Evolutionary conservation across 2,329 filamentous ascomycete species (phyloP).

Genomic region (Fusarium piperis): DNA sequence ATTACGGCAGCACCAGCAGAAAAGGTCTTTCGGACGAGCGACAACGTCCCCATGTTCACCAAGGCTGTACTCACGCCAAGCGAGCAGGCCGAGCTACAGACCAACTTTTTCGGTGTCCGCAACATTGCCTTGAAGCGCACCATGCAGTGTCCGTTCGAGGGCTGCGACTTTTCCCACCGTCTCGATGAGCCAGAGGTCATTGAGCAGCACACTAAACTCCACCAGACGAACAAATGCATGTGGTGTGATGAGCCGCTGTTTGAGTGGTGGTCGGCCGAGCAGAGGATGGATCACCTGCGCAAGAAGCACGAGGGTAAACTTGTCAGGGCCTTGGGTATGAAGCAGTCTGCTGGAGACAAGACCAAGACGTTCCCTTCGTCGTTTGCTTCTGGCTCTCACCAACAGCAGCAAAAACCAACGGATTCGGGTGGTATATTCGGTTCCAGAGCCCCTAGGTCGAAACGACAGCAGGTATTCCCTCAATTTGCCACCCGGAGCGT

Average conservation of each 20-base stretch:
- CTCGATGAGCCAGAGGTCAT: slow-evolving; percentile 43
- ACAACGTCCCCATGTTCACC: slow-evolving; percentile 49
- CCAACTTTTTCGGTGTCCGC: background rate
- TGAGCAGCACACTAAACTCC: slow-evolving; percentile 49
- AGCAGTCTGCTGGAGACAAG: background rate
- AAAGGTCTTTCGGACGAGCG: slow-evolving; percentile 47
- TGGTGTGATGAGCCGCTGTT: slow-evolving; percentile 49
- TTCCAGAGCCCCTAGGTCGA: background rate
- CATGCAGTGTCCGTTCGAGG: slow-evolving; percentile 50
- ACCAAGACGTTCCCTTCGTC: background rate
- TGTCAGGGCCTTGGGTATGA: slow-evolving; percentile 13
- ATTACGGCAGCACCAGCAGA: slow-evolving; percentile 44
- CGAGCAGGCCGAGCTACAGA: slow-evolving; percentile 51
- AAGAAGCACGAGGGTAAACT: slow-evolving; percentile 42
- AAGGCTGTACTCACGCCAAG: slow-evolving; percentile 53
- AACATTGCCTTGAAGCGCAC: slow-evolving; percentile 40
- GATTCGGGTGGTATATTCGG: background rate
- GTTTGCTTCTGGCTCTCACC: background rate
- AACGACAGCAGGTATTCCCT: background rate
- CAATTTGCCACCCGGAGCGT: background rate
- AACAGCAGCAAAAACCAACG: background rate
- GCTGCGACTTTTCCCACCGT: slow-evolving; percentile 49
- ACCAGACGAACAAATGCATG: slow-evolving; percentile 47
- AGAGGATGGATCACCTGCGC: slow-evolving; percentile 44
- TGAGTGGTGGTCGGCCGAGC: slow-evolving; percentile 41